Base-by-base conservation (phyloP, 108 stramenopile genomes). In the Skeletonema grethae region DNA sequence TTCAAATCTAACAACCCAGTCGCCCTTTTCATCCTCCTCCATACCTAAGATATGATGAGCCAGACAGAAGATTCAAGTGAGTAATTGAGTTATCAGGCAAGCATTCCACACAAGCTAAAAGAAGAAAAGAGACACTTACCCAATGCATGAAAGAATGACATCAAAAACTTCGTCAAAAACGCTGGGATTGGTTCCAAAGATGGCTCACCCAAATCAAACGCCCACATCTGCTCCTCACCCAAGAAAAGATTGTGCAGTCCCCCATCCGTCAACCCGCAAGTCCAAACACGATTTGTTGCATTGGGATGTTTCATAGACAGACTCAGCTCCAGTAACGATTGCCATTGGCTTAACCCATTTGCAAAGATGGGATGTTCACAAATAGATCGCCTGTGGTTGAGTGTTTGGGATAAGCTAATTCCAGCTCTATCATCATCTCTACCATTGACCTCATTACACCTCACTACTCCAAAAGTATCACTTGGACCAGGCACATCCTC, bases 221-320 rank as follows among this genome's bases (percentile, higher is more conserved):
- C 61, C 77, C 77, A 87, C 58, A 93, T 60, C 13, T 85, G 71
- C n/a, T 79, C 67, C 55, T 78, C 72, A 38, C 66, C 79, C 16
- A 90, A 62, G 67, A 93, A 90, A 8, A 87, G 63, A 76, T 93
- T 93, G 72, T 93, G 92, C 24, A 93, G 67, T 25, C 92, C 92
- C 12, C 89, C 92, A 82, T 93, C 92, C n/a, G 87, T 75, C 55
- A 90, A 63, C 1, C 92, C 92, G 48, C 86, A 87, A 7, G 82
- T 90, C 92, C 92, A 93, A 32, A 93, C 84, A 57, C 87, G 79
- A 34, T 82, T 69, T 10, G 73, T 82, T 36, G 84, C 86, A 79
- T 71, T 72, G 22, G 77, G 66, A 56, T 72, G 65, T 50, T 79
- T 72, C 66, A 72, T 79, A 0, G 65, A 61, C 5, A 68, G 24